Percentiles rank a stretch among this genome's conserved stretches.
phyloP scores from a whole-genome alignment of 2,329 filamentous ascomycete genomes.

The Xylariomycetidae sp. region DNA sequence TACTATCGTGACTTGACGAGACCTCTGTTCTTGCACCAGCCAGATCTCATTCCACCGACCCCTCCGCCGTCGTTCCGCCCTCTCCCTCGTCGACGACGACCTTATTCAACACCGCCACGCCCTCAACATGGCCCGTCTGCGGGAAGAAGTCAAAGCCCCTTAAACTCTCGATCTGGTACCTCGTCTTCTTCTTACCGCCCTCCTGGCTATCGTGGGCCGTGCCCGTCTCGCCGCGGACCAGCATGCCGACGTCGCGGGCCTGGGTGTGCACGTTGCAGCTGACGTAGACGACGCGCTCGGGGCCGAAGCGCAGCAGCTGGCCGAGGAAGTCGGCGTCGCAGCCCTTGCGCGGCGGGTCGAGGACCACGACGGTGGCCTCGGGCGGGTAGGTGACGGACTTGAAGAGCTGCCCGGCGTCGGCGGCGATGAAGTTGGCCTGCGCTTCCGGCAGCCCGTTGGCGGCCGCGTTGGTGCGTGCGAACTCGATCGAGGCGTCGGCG shows the following conservation, averaged over 20 bases:
- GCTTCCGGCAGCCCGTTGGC: conserved; percentile 64
- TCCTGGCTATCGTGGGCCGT: conserved; percentile 30
- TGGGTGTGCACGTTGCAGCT: conserved; percentile 98
- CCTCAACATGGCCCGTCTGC: conserved; percentile 68
- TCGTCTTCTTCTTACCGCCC: conserved; percentile 28
- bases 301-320: conserved; percentile 74
- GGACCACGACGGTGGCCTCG: conserved; percentile 83
- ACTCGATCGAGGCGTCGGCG: conserved; percentile 68
- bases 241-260: conserved; percentile 81
- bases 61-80: not conserved
- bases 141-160: conserved; percentile 97
- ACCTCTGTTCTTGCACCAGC: too few species aligned
- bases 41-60: not conserved
- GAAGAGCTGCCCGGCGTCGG: conserved; percentile 82
- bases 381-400: conserved; percentile 64
- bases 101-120: conserved; percentile 58
- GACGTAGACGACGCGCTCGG: conserved; percentile 81
- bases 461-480: conserved; percentile 69
- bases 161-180: conserved; percentile 85
- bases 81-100: conserved; percentile 40
- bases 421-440: conserved; percentile 79
- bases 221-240: conserved; percentile 63
- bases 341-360: conserved; percentile 94
- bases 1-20: too few species aligned
- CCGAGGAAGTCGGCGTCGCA: conserved; percentile 79